Conservation (phyloP, 2,329 filamentous ascomycete species). For the Ophiostoma sp. region DNA sequence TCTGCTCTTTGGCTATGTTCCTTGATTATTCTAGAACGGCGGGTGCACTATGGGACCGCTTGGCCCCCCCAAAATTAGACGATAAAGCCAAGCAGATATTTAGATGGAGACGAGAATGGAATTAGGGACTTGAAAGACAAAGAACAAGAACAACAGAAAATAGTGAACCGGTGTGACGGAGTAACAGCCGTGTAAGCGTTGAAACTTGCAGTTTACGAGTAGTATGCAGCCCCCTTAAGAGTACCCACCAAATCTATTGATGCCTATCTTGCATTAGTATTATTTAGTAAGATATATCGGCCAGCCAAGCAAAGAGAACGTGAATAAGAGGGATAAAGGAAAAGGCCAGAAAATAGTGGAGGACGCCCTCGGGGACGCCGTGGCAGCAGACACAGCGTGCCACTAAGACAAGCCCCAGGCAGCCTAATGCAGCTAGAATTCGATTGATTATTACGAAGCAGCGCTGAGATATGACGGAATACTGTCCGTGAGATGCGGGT, state of each 20-base stretch:
- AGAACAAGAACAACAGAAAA: neutral
- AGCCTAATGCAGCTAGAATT: neutral
- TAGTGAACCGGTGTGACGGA: neutral
- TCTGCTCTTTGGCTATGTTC: neutral
- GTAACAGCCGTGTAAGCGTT: constrained; percentile 9
- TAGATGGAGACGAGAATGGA: neutral
- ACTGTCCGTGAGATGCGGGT: neutral
- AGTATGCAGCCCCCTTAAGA: too few relatives aligned
- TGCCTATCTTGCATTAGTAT: neutral
- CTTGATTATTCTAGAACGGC: constrained; percentile 8
- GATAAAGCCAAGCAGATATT: neutral
- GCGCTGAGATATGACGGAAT: neutral
- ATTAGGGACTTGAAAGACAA: neutral
- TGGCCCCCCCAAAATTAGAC: neutral
- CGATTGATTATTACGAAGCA: neutral
- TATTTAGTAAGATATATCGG: neutral
- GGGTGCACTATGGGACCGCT: neutral
- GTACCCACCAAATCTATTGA: too few relatives aligned
- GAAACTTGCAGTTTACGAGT: neutral
- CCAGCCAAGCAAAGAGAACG: neutral
- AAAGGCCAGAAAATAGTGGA: neutral
- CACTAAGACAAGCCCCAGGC: neutral
- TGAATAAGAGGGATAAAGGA: neutral
- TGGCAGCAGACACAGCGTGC: constrained; percentile 3
- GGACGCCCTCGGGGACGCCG: constrained; percentile 9